Evolutionary conservation across 2,329 filamentous ascomycete species (phyloP), one percentile per base, ranked within the genome.

Genomic region (Aspergillus fijiensis): DNA sequence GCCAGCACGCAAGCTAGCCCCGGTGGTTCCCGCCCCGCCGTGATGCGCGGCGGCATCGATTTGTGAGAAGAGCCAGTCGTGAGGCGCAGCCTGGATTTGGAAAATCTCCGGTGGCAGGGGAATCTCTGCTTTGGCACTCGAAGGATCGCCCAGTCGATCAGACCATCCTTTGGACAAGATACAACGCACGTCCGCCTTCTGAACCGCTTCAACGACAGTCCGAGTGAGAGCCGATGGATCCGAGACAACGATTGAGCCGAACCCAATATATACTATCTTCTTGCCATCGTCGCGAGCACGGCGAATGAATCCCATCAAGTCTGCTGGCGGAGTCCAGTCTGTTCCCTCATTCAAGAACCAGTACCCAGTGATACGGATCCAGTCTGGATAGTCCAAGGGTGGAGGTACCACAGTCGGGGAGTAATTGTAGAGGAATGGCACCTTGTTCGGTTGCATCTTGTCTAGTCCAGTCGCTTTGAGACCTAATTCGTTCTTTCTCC

Each of bases 381-480:
- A 99, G 75, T 98, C 95, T 48, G 91, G 94, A 77, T 93, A 99
- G 77, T 99, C 95, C 1, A 97, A 82, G 16, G 95, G 95, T 29
- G 93, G 94, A 2, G 91, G 87, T n/a, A 99, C 95, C 12, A 99
- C 95, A 11, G 87, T 90, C 0, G 93, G 92, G 58, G 91, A 96
- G 75, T 97, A 98, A 77, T 97, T 98, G 81, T 99, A 99, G 50
- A 99, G 77, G 76, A 99, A 99, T 0, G 95, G 95, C n/a, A 97
- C 92, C 74, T 96, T 96, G 80, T 97, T 96, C 2, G 91, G 89
- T 77, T 97, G 92, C 86, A 99, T 87, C 79, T 93, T 96, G 72
- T 95, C 90, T 49, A 96, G 80, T 60, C 81, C 91, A 1, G 95
- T 99, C 64, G 87, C 89, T 55, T 89, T 90, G 29, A 99, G 80